Base-by-base conservation (phyloP, 371 early-diverging fungal species). In the Apophysomyces sp. region DNA sequence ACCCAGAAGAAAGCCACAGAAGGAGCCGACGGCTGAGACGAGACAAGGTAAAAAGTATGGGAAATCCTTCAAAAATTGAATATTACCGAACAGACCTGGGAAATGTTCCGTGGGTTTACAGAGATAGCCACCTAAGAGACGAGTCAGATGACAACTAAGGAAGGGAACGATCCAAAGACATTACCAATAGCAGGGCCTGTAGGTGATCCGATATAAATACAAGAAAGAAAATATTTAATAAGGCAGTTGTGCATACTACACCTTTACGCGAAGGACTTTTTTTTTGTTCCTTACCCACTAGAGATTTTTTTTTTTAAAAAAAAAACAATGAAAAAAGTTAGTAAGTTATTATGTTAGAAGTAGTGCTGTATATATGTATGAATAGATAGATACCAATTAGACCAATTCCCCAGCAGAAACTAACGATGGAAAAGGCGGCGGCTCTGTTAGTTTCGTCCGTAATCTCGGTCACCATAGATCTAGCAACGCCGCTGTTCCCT, bases 31-130 rank as follows among this genome's bases (percentile, higher is more conserved):
- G 4, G 92, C 79, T 11, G 91, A 85, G 4, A 92, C 78, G 31
- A 90, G 68, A 62, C 95, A 97, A 0, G 97, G 97, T 11, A 97
- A 84, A 54, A 93, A 85, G 71, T 95, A 96, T 1, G 96, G 96
- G 59, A 87, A 92, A 0, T 72, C 68, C 21, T 69, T 77, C 32
- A 95, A 84, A 52, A 95, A 80, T 16, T 60, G 57, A 59, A 71
- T 77, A 29, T 78, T 52, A 6, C 90, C 91, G 77, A 96, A 94
- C 3, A 89, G 40, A 2, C 52, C 52, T 0, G 95, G 94, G 41
- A 85, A 92, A 28, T 85, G 80, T 8, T 81, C 76, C 0, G 73
- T 90, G 2, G 97, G 96, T 30, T 91, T 82, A 3, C 88, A 73
- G 5, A 97, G 84, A 40, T 89, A 80, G 2, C 95, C 95, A 32